Evolutionary conservation across 176 grass and related monocot genomes (phyloP).

Genomic region (Cenchrus purpureus): DNA sequence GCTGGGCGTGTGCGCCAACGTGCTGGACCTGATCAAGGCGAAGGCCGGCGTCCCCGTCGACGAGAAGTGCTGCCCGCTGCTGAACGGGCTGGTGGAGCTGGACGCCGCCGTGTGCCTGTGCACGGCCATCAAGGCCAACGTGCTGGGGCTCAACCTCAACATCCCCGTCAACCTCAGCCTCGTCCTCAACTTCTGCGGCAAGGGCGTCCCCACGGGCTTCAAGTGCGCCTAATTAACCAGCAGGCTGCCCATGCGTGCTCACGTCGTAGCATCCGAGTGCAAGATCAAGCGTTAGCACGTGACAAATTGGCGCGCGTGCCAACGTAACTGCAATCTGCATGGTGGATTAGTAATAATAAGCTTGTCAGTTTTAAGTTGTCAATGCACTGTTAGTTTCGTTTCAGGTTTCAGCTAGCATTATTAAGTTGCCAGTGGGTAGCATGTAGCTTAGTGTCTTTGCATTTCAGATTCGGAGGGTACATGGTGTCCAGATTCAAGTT

Average conservation of each 20-base stretch:
- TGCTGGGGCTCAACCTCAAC: conserved; percentile 81
- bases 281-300: background rate
- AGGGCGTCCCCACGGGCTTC: conserved; percentile 80
- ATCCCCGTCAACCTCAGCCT: conserved; percentile 81
- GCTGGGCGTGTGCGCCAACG: conserved; percentile 78
- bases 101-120: conserved; percentile 77
- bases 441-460: background rate
- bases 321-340: background rate
- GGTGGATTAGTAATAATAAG: background rate
- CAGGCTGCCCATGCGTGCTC: background rate
- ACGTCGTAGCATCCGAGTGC: too few relatives aligned
- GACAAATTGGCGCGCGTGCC: conserved; percentile 2
- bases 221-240: conserved; percentile 47
- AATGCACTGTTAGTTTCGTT: background rate
- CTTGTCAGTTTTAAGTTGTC: background rate
- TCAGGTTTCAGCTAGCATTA: background rate
- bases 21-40: conserved; percentile 71
- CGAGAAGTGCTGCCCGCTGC: conserved; percentile 74
- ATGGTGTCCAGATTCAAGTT: background rate
- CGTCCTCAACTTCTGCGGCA: conserved; percentile 91
- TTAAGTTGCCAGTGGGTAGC: background rate
- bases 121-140: conserved; percentile 77
- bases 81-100: conserved; percentile 71
- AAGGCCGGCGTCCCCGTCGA: conserved; percentile 62
- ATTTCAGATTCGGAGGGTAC: background rate